phyloP scores from a whole-genome alignment of 768 basidiomycete genomes.

The Hebeloma cylindrosporum region DNA sequence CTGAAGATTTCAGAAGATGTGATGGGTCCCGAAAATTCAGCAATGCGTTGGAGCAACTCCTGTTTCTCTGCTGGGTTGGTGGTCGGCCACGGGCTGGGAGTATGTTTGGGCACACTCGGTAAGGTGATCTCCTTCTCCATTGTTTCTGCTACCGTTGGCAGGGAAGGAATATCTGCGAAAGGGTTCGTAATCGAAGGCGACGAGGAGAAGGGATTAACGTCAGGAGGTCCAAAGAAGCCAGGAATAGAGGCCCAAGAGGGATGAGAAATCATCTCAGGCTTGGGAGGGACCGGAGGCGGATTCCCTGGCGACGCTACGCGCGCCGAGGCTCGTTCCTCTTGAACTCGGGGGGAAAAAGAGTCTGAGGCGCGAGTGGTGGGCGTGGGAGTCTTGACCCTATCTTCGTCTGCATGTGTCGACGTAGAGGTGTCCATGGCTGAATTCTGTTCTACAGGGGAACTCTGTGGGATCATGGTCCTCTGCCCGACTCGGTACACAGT shows the following conservation, averaged over 20 bases:
- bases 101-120: slow-evolving; percentile 20
- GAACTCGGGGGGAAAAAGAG: not conserved
- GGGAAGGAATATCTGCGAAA: slow-evolving; percentile 18
- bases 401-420: slow-evolving; percentile 5
- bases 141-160: not conserved
- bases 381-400: slow-evolving; percentile 14
- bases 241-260: slow-evolving; percentile 21
- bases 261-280: slow-evolving; percentile 25
- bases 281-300: slow-evolving; percentile 18
- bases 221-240: slow-evolving; percentile 9
- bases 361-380: not conserved
- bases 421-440: not conserved
- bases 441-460: slow-evolving; percentile 1
- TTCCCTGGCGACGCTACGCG: not conserved
- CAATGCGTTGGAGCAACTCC: slow-evolving; percentile 23
- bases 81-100: slow-evolving; percentile 24
- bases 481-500: slow-evolving; percentile 33
- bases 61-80: slow-evolving; percentile 20
- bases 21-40: slow-evolving; percentile 14
- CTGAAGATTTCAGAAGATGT: slow-evolving; percentile 5
- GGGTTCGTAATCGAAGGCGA: slow-evolving; percentile 15
- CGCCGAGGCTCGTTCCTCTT: no score
- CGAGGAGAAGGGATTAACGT: not conserved
- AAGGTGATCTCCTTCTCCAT: slow-evolving; percentile 7
- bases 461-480: slow-evolving; percentile 22